Evolutionary conservation across 1,139 yeast species (phyloP).

Genomic region (Sugiyamaella sp.): DNA sequence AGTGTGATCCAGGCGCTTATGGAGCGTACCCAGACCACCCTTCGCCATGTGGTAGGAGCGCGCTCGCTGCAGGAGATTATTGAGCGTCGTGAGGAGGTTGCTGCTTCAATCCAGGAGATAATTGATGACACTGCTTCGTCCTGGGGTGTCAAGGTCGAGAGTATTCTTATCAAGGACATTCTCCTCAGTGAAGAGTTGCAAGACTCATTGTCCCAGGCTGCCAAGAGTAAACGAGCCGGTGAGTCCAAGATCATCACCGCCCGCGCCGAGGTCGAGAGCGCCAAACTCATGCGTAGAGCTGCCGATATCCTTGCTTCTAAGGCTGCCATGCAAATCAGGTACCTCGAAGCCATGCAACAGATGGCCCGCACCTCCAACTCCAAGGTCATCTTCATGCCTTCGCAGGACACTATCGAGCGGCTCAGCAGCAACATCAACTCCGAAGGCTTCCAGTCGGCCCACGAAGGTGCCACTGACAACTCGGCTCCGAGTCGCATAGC

Average conservation of each 20-base stretch:
- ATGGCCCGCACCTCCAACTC: slow-evolving; percentile 67
- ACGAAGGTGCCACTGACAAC: slow-evolving; percentile 13
- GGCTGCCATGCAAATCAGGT: slow-evolving; percentile 80
- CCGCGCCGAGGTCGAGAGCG: slow-evolving; percentile 74
- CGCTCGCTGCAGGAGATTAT: slow-evolving; percentile 71
- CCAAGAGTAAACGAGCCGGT: slow-evolving; percentile 76
- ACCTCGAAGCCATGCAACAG: slow-evolving; percentile 76
- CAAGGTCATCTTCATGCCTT: slow-evolving; percentile 76
- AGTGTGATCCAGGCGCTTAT: slow-evolving; percentile 61
- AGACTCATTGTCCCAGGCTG: slow-evolving; percentile 69
- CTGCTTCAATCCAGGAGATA: slow-evolving; percentile 63
- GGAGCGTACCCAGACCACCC: slow-evolving; percentile 75
- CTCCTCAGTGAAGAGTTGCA: slow-evolving; percentile 60
- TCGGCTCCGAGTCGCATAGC: slow-evolving; percentile 14
- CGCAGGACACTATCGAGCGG: slow-evolving; percentile 47
- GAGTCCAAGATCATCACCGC: slow-evolving; percentile 78
- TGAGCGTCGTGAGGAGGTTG: slow-evolving; percentile 74
- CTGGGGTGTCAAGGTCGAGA: slow-evolving; percentile 76
- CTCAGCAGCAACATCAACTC: slow-evolving; percentile 32
- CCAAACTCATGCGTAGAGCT: slow-evolving; percentile 77
- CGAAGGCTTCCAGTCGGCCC: slow-evolving; percentile 23
- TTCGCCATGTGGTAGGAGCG: slow-evolving; percentile 73
- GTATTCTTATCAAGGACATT: slow-evolving; percentile 70
- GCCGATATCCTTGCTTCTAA: slow-evolving; percentile 76
- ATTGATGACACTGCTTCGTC: slow-evolving; percentile 65